phyloP scores from a whole-genome alignment of 2,329 filamentous ascomycete genomes.

The Cylindrodendrum hubeiense region DNA sequence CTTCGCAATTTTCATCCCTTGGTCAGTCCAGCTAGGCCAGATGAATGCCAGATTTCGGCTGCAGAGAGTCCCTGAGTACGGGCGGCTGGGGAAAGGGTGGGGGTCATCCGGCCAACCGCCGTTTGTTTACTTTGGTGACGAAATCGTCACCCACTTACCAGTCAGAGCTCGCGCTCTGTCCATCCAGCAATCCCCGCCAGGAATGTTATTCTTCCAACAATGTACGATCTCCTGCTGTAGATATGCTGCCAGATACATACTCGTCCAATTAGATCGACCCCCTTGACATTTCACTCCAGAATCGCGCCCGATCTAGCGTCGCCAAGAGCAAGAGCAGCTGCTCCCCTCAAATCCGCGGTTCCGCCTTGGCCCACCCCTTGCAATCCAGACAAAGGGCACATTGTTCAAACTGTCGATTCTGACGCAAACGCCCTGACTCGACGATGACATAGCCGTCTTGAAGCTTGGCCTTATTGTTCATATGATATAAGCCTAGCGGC shows the following conservation, averaged over 20 bases:
- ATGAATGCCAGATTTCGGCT: neutral
- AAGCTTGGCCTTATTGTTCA: neutral
- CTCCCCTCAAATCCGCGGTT: too few species aligned
- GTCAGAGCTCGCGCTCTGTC: neutral
- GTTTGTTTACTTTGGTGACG: constrained; percentile 23
- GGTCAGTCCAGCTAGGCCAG: neutral
- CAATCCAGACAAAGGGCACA: neutral
- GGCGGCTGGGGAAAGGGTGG: neutral
- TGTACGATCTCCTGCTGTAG: neutral
- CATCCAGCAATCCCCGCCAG: neutral
- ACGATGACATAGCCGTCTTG: constrained; percentile 2
- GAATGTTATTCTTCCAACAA: neutral
- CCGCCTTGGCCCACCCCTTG: neutral
- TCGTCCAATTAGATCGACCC: neutral
- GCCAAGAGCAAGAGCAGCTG: neutral
- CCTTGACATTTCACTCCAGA: neutral
- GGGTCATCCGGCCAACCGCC: constrained; percentile 17
- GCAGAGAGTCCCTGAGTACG: neutral
- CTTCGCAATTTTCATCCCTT: too few species aligned
- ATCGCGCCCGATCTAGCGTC: neutral
- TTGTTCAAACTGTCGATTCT: neutral
- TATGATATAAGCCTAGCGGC: neutral
- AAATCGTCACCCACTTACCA: constrained; percentile 1
- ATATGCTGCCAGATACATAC: neutral
- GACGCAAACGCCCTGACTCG: neutral